Base-by-base conservation (phyloP, 305 asterid species). In the Andrographis paniculata region DNA sequence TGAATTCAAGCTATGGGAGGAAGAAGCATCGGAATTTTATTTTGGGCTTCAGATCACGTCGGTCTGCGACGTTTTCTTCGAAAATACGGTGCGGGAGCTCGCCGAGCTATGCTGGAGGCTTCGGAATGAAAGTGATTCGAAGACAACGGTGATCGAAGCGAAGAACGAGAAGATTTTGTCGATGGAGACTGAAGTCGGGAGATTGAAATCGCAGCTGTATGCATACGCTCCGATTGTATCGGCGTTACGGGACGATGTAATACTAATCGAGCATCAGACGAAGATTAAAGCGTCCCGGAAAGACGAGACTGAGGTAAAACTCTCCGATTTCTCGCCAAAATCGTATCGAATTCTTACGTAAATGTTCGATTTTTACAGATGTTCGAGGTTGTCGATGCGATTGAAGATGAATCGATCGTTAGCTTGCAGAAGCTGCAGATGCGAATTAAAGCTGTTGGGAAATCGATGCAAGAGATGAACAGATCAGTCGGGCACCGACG, bases 11-110 rank as follows among this genome's bases (percentile, higher is more conserved):
- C 69, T 86, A 42, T 86, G 93, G 93, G 96, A 91, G 63, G 79
- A 79, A 22, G 96, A 91, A 70, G 95, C 95, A 4, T 53, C 89
- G 3, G 65, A 83, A 1, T 91, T 87, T 63, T 86, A 77, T 60
- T 79, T 79, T 53, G 94, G 84, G 64, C 84, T 86, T 66, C 96
- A 91, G 59, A 61, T 77, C 44, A 80, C 94, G 46, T 71, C 94
- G 9, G 40, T 78, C 48, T 49, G 63, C 42, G 93, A 74, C 39
- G 68, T 73, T 56, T 53, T 87, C 27, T 73, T 69, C 43, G 77
- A 77, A 70, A 66, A 77, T 61, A 87, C 80, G 69, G 81, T 81
- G 64, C 78, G 60, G 44, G 99, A 91, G 70, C 88, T 87, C 37
- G 51, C 71, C 63, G 89, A 69, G 52, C 73, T 51, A 7, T 91